A percentile compares a stretch with the other conserved stretches of the same genome.
Conservation (phyloP, 331 rosid species). For the Malus hybrid region DNA sequence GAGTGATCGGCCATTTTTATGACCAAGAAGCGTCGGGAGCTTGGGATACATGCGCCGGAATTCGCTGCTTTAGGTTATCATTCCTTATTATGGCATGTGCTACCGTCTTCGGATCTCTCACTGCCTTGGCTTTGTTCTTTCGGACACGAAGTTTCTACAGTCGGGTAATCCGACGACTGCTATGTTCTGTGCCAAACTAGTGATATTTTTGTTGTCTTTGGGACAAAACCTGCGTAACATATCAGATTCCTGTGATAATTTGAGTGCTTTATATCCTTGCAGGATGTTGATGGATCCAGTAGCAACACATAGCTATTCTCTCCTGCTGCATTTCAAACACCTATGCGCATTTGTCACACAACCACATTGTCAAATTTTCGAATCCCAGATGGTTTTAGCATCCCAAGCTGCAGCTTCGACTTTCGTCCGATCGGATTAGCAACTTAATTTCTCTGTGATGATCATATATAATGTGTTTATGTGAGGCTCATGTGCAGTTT, state of each 20-base stretch:
- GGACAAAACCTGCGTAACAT: too few species aligned
- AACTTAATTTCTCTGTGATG: neutral
- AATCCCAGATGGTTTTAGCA: neutral
- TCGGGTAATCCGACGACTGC: neutral
- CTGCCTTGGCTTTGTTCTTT: slow-evolving; percentile 19
- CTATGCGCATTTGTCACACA: neutral
- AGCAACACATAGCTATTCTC: neutral
- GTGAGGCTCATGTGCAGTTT: too few species aligned
- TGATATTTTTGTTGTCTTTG: too few species aligned
- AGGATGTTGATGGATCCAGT: neutral
- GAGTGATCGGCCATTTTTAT: slow-evolving; percentile 18
- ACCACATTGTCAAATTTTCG: neutral
- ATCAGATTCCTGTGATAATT: too few species aligned
- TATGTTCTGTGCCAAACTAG: neutral
- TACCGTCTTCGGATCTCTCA: slow-evolving; percentile 17
- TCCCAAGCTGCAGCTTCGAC: neutral
- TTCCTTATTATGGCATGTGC: slow-evolving; percentile 20
- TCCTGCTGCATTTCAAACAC: neutral
- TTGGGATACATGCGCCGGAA: slow-evolving; percentile 3
- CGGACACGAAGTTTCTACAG: slow-evolving; percentile 17
- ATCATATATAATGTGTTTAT: too few species aligned
- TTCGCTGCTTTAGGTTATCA: slow-evolving; percentile 17
- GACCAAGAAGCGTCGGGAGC: slow-evolving; percentile 15
- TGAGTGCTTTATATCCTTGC: neutral
- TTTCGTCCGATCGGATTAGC: neutral